Evolutionary conservation across 768 basidiomycete genomes (phyloP).

Genomic region (Leccinum rimulosum): DNA sequence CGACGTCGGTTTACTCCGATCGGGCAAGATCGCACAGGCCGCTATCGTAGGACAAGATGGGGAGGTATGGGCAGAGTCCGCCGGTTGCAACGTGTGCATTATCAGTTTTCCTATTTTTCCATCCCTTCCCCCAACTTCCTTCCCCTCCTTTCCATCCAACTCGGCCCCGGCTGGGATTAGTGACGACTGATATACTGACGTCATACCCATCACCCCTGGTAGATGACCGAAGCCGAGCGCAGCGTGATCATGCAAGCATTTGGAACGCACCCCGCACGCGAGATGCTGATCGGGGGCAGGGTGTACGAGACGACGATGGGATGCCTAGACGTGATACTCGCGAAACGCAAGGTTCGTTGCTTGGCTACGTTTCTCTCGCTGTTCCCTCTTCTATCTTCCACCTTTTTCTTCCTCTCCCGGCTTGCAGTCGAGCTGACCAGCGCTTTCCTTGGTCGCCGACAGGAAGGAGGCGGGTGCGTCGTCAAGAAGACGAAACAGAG

Average conservation of each 20-base stretch:
- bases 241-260: constrained; percentile 20
- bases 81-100: constrained; percentile 25
- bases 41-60: constrained; percentile 43
- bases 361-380: not conserved
- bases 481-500: constrained; percentile 27
- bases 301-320: constrained; percentile 28
- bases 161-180: not conserved
- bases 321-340: constrained; percentile 25
- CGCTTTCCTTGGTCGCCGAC: not conserved
- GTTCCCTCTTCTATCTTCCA: no score
- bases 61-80: constrained; percentile 32
- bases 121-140: no score
- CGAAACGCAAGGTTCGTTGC: constrained; percentile 18
- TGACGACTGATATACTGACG: not conserved
- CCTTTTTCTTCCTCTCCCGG: no score
- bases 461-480: constrained; percentile 24
- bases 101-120: not conserved
- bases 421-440: not conserved
- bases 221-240: constrained; percentile 26
- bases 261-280: constrained; percentile 16
- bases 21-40: constrained; percentile 68
- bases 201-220: not conserved
- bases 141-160: no score
- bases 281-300: constrained; percentile 24
- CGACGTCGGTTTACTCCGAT: constrained; percentile 75